A percentile compares a stretch with the other conserved stretches of the same genome.
These are phyloP conservation scores for Trichoderma asperellum DNA, from an alignment of 2,329 filamentous ascomycete species.

Conservation along the genomic window DNA sequence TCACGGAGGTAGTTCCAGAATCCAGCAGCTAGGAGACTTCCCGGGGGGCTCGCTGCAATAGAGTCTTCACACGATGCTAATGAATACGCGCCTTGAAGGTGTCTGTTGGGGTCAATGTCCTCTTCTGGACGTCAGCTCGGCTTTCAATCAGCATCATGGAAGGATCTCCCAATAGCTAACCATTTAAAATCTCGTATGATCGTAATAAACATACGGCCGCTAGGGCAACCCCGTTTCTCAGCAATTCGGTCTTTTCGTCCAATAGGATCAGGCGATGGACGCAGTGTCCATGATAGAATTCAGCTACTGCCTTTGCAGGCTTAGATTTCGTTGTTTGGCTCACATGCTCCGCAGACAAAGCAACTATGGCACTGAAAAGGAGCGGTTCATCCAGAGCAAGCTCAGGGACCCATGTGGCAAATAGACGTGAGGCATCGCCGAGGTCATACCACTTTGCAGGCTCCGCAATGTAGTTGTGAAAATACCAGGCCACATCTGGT, in stretches of 20 bases:
- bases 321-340: constrained; percentile 39
- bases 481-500: constrained; percentile 42
- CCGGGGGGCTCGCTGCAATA: constrained; percentile 32
- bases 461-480: constrained; percentile 44
- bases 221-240: constrained; percentile 46
- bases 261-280: constrained; percentile 46
- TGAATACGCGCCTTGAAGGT: constrained; percentile 52
- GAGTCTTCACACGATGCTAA: constrained; percentile 42
- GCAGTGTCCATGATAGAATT: constrained; percentile 48
- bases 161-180: constrained; percentile 36
- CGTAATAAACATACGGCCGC: constrained; percentile 53
- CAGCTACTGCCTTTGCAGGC: constrained; percentile 38
- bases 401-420: constrained; percentile 43
- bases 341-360: constrained; percentile 49
- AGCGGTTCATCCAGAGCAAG: constrained; percentile 46
- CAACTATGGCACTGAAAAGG: constrained; percentile 50
- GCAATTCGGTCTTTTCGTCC: constrained; percentile 38
- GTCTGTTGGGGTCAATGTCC: constrained; percentile 48
- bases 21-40: constrained; percentile 45
- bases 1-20: constrained; percentile 58
- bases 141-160: background rate
- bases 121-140: constrained; percentile 30
- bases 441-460: constrained; percentile 54
- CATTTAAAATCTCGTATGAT: constrained; percentile 53
- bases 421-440: constrained; percentile 44